These are phyloP conservation scores for Bothriochloa decipiens DNA, from an alignment of 176 grass and related monocot genomes.

Conservation along the genomic window DNA sequence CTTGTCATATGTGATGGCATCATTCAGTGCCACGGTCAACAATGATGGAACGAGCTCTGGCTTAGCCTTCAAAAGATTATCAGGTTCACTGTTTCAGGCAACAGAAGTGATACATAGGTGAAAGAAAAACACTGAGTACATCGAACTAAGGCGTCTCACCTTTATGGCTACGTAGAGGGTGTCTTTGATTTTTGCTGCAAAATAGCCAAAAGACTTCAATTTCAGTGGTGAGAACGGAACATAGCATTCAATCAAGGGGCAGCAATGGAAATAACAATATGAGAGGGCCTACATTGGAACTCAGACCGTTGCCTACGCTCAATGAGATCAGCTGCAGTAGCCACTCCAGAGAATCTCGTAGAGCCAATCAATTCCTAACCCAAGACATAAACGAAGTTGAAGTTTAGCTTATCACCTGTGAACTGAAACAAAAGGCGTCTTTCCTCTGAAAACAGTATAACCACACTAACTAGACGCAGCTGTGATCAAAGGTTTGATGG, in stretches of 20 bases:
- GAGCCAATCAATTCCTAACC: conserved; percentile 66
- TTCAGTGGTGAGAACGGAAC: neutral
- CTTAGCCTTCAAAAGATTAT: conserved; percentile 58
- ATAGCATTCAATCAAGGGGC: neutral
- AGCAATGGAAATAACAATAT: neutral
- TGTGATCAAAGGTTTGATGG: neutral
- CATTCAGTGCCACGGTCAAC: conserved; percentile 84
- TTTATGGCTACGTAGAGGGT: conserved; percentile 68
- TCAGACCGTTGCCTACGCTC: conserved; percentile 85
- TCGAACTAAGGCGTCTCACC: conserved; percentile 42
- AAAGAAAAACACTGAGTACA: neutral
- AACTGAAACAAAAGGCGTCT: neutral
- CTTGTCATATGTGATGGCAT: conserved; percentile 97
- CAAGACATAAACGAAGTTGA: conserved; percentile 8
- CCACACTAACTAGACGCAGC: neutral
- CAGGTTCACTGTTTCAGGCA: conserved; percentile 1
- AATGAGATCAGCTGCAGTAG: conserved; percentile 87
- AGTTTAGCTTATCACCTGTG: conserved; percentile 19
- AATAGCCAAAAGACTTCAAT: neutral
- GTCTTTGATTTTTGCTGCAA: conserved; percentile 70
- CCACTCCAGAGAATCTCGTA: conserved; percentile 50
- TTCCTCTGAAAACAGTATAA: neutral
- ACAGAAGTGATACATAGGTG: neutral
- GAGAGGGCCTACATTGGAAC: conserved; percentile 82
- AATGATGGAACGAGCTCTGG: conserved; percentile 76